Percentiles rank a stretch among this genome's conserved stretches.
phyloP scores from a whole-genome alignment of 2,329 filamentous ascomycete species.

The Podosphaera aphanis region DNA sequence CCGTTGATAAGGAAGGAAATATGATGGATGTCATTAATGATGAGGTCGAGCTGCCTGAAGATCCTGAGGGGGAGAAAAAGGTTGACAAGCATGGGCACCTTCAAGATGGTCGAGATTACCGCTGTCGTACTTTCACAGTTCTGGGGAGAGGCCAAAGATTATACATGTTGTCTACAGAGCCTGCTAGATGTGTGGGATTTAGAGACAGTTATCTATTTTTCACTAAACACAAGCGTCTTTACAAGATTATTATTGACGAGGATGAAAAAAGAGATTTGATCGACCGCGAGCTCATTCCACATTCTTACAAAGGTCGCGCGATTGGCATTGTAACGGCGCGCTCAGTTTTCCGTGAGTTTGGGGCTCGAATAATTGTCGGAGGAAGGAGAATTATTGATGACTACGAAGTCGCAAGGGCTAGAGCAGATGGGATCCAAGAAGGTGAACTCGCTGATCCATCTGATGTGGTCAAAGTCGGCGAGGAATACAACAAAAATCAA shows the following conservation, averaged over 20 bases:
- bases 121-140: conserved; percentile 86
- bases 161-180: conserved; percentile 97
- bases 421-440: conserved; percentile 57
- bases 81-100: conserved; percentile 77
- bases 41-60: conserved; percentile 71
- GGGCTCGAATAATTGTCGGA: conserved; percentile 78
- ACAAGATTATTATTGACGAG: conserved; percentile 95
- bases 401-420: conserved; percentile 57
- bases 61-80: conserved; percentile 73
- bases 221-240: conserved; percentile 85
- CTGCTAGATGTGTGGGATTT: conserved; percentile 88
- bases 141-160: conserved; percentile 59
- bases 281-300: conserved; percentile 80
- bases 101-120: conserved; percentile 67
- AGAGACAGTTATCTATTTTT: conserved; percentile 97
- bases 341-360: conserved; percentile 92
- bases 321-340: conserved; percentile 93
- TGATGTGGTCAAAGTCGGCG: conserved; percentile 53
- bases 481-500: conserved; percentile 95
- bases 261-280: conserved; percentile 96
- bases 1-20: conserved; percentile 84
- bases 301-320: conserved; percentile 92
- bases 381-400: conserved; percentile 72
- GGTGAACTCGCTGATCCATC: conserved; percentile 81
- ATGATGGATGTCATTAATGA: conserved; percentile 77